Percentiles rank a stretch among this genome's conserved stretches.
phyloP scores from a whole-genome alignment of 116 monocot species.

The Papilionanthe hybrid region DNA sequence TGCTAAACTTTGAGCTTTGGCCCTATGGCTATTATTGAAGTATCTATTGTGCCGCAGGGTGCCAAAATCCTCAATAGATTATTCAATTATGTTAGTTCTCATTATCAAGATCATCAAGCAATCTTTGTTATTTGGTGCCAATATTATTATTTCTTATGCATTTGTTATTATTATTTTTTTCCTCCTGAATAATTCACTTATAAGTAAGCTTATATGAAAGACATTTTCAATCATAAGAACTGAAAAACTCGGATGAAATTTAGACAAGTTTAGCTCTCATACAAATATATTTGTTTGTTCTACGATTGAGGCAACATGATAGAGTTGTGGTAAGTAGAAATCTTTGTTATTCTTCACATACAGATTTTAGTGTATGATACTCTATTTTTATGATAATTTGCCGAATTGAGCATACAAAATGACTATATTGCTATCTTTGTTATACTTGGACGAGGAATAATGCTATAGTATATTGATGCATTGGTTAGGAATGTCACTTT shows the following conservation, averaged over 20 bases:
- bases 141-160: background rate
- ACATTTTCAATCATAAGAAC: background rate
- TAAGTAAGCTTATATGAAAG: background rate
- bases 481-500: too few species aligned
- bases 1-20: background rate
- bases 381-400: too few species aligned
- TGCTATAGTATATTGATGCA: too few species aligned
- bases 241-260: background rate
- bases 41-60: background rate
- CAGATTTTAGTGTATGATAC: too few species aligned
- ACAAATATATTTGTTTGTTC: background rate
- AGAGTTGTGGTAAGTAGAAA: background rate
- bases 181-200: background rate
- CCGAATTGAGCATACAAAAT: too few species aligned
- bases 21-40: background rate
- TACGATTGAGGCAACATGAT: background rate
- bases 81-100: background rate
- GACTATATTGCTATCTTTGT: too few species aligned
- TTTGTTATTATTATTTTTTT: background rate
- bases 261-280: background rate
- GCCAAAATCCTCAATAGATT: background rate
- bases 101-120: background rate
- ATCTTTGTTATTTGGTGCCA: too few species aligned
- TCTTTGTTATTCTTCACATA: background rate
- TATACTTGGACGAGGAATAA: too few species aligned